A percentile compares a stretch with the other conserved stretches of the same genome.
phyloP scores from a whole-genome alignment of 2,329 filamentous ascomycete species.

The Aspergillus felis region DNA sequence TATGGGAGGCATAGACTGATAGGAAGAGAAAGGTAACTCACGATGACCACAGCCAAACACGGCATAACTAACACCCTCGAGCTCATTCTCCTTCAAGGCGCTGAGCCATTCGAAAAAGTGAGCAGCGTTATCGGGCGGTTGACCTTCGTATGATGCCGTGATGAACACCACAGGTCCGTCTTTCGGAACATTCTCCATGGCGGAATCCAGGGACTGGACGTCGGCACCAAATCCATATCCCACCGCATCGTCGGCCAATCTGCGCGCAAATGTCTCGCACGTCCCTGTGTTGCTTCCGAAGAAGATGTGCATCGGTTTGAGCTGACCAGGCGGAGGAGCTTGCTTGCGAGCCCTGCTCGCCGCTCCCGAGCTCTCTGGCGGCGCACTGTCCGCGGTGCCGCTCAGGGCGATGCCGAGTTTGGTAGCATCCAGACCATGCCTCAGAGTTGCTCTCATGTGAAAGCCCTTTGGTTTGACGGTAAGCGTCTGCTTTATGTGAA shows the following conservation, averaged over 20 bases:
- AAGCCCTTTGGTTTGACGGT: constrained; percentile 53
- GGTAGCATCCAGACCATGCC: constrained; percentile 47
- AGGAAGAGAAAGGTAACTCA: constrained; percentile 13
- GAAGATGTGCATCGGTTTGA: constrained; percentile 58
- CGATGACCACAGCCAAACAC: constrained; percentile 66
- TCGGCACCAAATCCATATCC: constrained; percentile 57
- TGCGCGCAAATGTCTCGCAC: constrained; percentile 65
- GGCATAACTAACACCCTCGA: constrained; percentile 59
- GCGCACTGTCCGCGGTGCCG: constrained; percentile 5
- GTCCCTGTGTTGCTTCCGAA: constrained; percentile 74
- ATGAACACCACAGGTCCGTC: constrained; percentile 63
- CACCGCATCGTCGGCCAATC: constrained; percentile 57
- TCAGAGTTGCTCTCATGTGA: constrained; percentile 55
- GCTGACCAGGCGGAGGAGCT: constrained; percentile 11
- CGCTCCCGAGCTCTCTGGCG: constrained; percentile 6
- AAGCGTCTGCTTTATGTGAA: constrained; percentile 37
- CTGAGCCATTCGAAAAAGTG: constrained; percentile 67
- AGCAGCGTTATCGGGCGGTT: constrained; percentile 68
- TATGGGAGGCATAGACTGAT: background rate
- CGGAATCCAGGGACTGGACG: constrained; percentile 58
- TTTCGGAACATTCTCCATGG: constrained; percentile 57
- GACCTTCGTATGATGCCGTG: constrained; percentile 69
- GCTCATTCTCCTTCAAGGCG: constrained; percentile 46
- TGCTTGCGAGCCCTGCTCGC: constrained; percentile 20
- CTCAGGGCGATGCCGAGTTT: constrained; percentile 39